Percentiles rank a stretch among this genome's conserved stretches.
Conservation (phyloP, 139 green algal species). For the Coccomyxa sp. region DNA sequence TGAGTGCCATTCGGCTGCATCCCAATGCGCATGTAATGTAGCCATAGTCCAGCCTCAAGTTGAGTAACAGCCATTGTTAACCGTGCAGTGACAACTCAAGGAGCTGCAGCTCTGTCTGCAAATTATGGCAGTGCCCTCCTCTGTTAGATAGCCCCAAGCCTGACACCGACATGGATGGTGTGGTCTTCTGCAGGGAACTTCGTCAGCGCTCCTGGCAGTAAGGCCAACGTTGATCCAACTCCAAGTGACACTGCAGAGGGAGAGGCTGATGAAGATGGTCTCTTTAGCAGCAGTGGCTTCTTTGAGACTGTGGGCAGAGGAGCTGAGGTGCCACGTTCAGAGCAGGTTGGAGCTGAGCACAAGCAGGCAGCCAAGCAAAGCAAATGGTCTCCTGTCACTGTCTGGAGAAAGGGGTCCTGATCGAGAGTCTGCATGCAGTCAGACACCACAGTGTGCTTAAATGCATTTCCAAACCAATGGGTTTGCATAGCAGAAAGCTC, state of each 20-base stretch:
- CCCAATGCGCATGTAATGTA: background rate
- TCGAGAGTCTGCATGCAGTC: no score
- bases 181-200: background rate
- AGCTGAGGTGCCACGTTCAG: background rate
- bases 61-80: no score
- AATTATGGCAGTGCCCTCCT: background rate
- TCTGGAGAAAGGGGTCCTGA: no score
- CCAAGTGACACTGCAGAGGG: background rate
- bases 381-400: slow-evolving; percentile 6
- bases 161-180: background rate
- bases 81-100: no score
- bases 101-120: no score
- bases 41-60: background rate
- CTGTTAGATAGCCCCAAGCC: background rate
- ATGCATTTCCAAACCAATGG: no score
- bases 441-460: no score
- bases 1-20: no score
- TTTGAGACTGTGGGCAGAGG: background rate
- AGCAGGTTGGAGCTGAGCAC: background rate
- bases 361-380: background rate
- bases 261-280: background rate
- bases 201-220: background rate
- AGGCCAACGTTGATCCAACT: background rate
- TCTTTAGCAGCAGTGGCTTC: background rate
- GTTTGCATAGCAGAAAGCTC: no score